Percentiles rank a stretch among this genome's conserved stretches.
Conservation (phyloP, 116 monocot species). For the Iris pallida region DNA sequence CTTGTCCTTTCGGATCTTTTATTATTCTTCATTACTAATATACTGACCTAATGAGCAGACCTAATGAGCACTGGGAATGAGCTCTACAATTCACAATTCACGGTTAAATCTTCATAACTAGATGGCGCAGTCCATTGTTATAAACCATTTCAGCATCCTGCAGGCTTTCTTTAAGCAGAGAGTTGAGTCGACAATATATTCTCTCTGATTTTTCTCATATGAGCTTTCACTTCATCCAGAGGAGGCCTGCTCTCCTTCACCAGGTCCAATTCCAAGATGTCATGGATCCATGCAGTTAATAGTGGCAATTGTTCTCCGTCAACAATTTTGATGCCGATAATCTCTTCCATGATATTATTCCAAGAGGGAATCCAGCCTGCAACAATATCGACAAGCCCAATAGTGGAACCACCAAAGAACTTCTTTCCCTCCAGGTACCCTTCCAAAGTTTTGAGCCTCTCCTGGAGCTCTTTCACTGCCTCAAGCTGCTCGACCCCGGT, state of each 20-base stretch:
- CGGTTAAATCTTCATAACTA: too few species aligned
- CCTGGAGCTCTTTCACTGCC: conserved; percentile 11
- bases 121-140: too few species aligned
- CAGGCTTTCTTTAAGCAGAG: conserved; percentile 1
- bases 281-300: conserved; percentile 1
- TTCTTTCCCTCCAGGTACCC: conserved; percentile 8
- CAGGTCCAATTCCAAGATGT: conserved; percentile 1
- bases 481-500: conserved; percentile 4
- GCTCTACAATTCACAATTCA: too few species aligned
- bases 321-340: neutral
- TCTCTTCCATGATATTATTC: conserved; percentile 5
- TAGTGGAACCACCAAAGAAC: conserved; percentile 8
- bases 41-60: too few species aligned
- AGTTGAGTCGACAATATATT: conserved; percentile 2
- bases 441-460: conserved; percentile 13
- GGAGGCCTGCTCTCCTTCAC: conserved; percentile 10
- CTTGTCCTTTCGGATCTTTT: too few species aligned
- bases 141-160: too few species aligned
- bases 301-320: conserved; percentile 6
- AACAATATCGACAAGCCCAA: conserved; percentile 2
- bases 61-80: too few species aligned
- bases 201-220: conserved; percentile 12
- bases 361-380: conserved; percentile 6
- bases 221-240: neutral
- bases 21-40: too few species aligned